Base-by-base conservation (phyloP, 192 early-diverging fungal genomes). In the Rhizoclosmatium globosum region DNA sequence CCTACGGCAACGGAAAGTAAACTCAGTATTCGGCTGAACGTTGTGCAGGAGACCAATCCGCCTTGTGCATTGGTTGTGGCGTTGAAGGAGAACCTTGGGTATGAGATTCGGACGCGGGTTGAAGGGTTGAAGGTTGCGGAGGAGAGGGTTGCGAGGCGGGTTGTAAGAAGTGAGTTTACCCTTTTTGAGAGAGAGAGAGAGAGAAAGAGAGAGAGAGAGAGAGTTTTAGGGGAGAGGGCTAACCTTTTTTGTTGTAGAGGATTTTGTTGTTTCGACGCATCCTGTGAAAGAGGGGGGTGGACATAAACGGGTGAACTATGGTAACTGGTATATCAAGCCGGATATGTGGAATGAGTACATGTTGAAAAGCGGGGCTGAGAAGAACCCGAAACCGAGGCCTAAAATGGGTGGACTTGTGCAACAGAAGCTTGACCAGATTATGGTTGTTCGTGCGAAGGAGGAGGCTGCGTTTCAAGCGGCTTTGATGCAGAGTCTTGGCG, bases 1-100 rank as follows among this genome's bases (percentile, higher is more conserved):
- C 86, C 86, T 41, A 50, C 82, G 21, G 81, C 83, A n/a, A 46
- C 81, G 57, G 86, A 87, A 65, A 46, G 79, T 3, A 87, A 82
- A 58, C 82, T 82, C 9, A 48, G 74, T 19, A 61, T 83, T 45
- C 76, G 82, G 17, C 64, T 83, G 23, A 76, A 84, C 58, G 84
- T 88, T 42, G 71, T 81, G 41, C 79, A 82, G 21, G 87, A 88
- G 50, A 58, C 21, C 6, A 85, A 81, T 38, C 86, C 83, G 61
- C 83, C 83, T 0, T 73, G 80, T 7, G 66, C 67, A 1, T 65
- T 85, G 11, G n/a, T 77, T 21, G 2, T 7, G 21, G 68, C 50
- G 41, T 58, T 83, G 44, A 48, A 59, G 45, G 59, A 77, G 42
- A 83, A 83, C 57, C 42, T 80, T 17, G 82, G 82, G 1, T 15